Percentiles rank a stretch among this genome's conserved stretches.
Evolutionary conservation across 1,139 yeast species (phyloP).

Genomic region (Hansenula sp.): DNA sequence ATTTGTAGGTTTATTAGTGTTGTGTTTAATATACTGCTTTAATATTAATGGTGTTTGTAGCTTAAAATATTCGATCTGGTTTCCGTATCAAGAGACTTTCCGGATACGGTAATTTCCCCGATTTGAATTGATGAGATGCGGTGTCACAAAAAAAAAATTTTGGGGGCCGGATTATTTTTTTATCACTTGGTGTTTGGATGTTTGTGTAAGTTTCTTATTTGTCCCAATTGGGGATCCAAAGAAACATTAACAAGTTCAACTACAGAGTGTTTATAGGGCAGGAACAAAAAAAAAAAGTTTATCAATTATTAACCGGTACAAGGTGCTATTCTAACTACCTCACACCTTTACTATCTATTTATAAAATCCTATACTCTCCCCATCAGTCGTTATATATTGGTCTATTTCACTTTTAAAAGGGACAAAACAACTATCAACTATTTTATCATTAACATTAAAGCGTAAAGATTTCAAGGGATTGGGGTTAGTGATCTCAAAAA

Average conservation of each 20-base stretch:
- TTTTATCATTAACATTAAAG: not conserved
- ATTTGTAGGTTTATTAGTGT: too few relatives aligned
- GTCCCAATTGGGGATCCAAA: too few relatives aligned
- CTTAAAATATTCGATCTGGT: not conserved
- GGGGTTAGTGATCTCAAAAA: conserved; percentile 1
- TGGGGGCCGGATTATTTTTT: too few relatives aligned
- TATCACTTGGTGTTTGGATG: too few relatives aligned
- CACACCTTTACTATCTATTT: not conserved
- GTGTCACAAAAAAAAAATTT: not conserved
- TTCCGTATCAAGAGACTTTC: not conserved
- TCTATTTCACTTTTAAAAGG: not conserved
- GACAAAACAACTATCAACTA: not conserved
- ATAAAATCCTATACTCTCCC: not conserved
- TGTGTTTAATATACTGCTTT: too few relatives aligned
- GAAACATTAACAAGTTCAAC: too few relatives aligned
- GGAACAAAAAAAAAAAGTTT: too few relatives aligned
- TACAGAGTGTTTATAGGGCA: too few relatives aligned
- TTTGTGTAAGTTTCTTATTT: too few relatives aligned
- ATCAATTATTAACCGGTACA: too few relatives aligned
- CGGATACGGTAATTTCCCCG: not conserved
- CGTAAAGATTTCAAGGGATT: not conserved
- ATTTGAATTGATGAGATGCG: not conserved
- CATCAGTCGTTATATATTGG: not conserved
- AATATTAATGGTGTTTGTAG: not conserved
- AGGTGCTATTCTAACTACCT: too few relatives aligned